Conservation (phyloP, 2,329 filamentous ascomycete genomes). For the Monosporascus ibericus region DNA sequence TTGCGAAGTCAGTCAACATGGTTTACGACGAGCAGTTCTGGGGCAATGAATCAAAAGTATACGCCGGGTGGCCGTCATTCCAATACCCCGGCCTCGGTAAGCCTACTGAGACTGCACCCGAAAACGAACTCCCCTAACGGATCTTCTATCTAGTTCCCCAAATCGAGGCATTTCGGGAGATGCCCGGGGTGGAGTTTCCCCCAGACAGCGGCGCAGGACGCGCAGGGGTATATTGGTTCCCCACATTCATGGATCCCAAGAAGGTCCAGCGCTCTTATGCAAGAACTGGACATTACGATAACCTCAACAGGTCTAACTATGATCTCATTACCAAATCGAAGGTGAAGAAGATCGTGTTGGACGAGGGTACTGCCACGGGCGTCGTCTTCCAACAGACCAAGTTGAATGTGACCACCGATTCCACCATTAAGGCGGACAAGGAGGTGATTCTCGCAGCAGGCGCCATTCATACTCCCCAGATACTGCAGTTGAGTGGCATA, state of each 20-base stretch:
- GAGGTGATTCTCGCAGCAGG: slow-evolving; percentile 41
- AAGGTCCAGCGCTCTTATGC: slow-evolving; percentile 32
- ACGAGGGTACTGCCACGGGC: slow-evolving; percentile 22
- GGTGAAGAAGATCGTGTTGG: slow-evolving; percentile 23
- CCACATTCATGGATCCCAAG: slow-evolving; percentile 33
- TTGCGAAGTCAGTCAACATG: slow-evolving; percentile 23
- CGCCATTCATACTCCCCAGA: slow-evolving; percentile 31
- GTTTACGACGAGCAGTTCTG: slow-evolving; percentile 29
- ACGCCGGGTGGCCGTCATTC: slow-evolving; percentile 32
- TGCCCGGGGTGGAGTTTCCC: slow-evolving; percentile 33
- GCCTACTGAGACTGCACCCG: background rate
- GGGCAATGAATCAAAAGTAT: slow-evolving; percentile 30
- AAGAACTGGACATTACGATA: slow-evolving; percentile 29
- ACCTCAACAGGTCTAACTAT: slow-evolving; percentile 24
- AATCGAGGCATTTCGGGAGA: slow-evolving; percentile 29
- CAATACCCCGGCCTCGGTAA: slow-evolving; percentile 29
- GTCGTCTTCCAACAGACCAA: slow-evolving; percentile 21
- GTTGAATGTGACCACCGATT: slow-evolving; percentile 10
- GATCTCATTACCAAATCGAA: slow-evolving; percentile 24
- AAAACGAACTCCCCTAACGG: background rate
- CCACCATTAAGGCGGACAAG: slow-evolving; percentile 23
- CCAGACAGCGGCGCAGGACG: slow-evolving; percentile 32
- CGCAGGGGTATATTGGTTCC: slow-evolving; percentile 36
- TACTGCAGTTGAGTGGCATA: slow-evolving; percentile 31
- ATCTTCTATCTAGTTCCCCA: slow-evolving; percentile 11